Conservation (phyloP, 225 moss, liverwort and hornwort species). For the Anthoceros angustus region DNA sequence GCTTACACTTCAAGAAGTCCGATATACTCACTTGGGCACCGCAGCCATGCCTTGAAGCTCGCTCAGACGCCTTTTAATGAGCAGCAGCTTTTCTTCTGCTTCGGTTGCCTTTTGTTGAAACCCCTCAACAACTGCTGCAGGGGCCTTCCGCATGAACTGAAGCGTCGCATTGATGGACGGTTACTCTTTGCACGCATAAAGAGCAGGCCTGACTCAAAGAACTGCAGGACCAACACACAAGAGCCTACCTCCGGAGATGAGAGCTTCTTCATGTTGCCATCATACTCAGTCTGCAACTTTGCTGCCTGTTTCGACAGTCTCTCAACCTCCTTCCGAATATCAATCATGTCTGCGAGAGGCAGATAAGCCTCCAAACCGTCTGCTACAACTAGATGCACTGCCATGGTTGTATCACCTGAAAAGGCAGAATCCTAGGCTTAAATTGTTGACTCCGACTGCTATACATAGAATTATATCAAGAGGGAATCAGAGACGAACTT, state of each 20-base stretch:
- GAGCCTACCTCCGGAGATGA: constrained; percentile 47
- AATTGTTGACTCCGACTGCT: background rate
- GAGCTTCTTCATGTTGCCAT: constrained; percentile 61
- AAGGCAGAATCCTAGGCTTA: background rate
- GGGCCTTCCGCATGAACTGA: constrained; percentile 82
- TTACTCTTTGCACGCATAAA: background rate
- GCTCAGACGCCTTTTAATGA: constrained; percentile 32
- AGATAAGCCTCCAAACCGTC: constrained; percentile 76
- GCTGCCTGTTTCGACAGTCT: constrained; percentile 46
- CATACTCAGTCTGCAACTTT: constrained; percentile 51
- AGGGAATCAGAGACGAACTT: constrained; percentile 17
- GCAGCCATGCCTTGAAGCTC: background rate
- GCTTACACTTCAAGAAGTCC: constrained; percentile 49
- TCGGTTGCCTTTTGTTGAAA: constrained; percentile 59
- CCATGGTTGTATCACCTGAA: constrained; percentile 48
- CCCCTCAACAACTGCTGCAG: constrained; percentile 53
- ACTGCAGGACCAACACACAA: background rate
- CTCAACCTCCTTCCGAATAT: constrained; percentile 61
- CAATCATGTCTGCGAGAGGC: constrained; percentile 64
- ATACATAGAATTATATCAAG: background rate
- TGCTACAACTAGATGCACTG: constrained; percentile 66
- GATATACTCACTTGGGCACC: background rate
- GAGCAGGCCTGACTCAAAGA: background rate
- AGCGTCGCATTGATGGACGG: background rate
- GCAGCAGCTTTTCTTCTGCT: constrained; percentile 57